Evolutionary conservation across 257 asterid genomes (phyloP).

Genomic region (Plectranthus barbatus): DNA sequence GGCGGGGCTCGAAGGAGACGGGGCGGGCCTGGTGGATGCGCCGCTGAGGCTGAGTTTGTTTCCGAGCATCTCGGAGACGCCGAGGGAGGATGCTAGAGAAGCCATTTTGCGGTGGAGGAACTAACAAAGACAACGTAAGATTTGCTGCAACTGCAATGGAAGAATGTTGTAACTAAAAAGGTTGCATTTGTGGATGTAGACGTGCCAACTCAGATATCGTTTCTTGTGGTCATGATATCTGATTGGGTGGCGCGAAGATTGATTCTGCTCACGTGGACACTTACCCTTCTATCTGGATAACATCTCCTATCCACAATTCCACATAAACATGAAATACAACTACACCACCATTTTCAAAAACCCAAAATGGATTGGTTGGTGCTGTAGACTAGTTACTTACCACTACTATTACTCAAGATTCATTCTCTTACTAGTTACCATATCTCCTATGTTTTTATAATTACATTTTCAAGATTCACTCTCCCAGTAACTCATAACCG

Average conservation of each 20-base stretch:
- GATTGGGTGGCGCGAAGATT: constrained; percentile 33
- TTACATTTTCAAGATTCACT: no score
- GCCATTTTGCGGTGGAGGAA: constrained; percentile 59
- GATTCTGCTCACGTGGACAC: constrained; percentile 38
- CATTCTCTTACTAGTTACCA: no score
- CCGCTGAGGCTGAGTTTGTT: constrained; percentile 45
- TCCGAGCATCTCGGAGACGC: constrained; percentile 72
- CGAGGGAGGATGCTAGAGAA: constrained; percentile 56
- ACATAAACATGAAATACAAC: no score
- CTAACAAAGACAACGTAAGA: neutral
- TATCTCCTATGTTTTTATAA: no score
- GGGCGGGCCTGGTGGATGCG: constrained; percentile 49
- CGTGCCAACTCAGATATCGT: constrained; percentile 36
- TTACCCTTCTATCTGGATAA: constrained; percentile 33
- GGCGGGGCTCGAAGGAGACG: constrained; percentile 44
- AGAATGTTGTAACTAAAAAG: constrained; percentile 27
- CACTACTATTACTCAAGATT: no score
- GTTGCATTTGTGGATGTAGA: constrained; percentile 52
- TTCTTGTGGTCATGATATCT: constrained; percentile 35
- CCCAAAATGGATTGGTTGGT: no score
- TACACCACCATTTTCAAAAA: no score
- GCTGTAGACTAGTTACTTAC: no score
- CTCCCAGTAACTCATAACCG: neutral
- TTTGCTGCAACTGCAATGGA: neutral
- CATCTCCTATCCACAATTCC: constrained; percentile 25